Evolutionary conservation across 306 rosid genomes (phyloP).

Genomic region (Alnus rubra): DNA sequence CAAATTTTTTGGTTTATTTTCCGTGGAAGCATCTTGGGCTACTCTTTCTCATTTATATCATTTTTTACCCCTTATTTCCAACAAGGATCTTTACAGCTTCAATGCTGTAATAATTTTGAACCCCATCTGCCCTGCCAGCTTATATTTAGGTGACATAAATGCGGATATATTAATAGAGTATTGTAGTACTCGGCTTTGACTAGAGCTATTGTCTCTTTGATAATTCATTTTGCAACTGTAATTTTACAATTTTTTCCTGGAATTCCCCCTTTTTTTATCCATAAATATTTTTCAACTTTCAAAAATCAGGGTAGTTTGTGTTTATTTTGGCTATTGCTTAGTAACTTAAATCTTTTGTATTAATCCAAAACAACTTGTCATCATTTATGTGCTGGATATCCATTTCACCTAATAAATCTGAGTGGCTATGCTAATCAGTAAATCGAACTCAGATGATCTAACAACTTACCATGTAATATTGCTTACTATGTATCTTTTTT

Average conservation of each 20-base stretch:
- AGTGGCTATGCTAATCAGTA: background rate
- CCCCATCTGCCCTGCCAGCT: background rate
- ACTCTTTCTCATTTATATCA: background rate
- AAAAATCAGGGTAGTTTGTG: background rate
- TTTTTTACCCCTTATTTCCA: background rate
- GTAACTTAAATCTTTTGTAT: too few species aligned
- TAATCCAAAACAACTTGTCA: too few species aligned
- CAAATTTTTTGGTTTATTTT: background rate
- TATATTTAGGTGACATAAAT: background rate
- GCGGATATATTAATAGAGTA: background rate
- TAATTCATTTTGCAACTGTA: background rate
- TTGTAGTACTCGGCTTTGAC: background rate
- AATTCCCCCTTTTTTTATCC: background rate
- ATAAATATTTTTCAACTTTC: background rate
- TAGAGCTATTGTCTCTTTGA: background rate
- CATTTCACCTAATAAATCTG: background rate
- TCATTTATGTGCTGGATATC: background rate
- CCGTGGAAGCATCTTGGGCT: constrained; percentile 1
- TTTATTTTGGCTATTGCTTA: background rate
- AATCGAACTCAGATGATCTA: background rate
- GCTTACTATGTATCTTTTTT: background rate
- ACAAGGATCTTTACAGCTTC: background rate
- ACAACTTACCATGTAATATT: background rate
- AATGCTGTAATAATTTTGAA: background rate
- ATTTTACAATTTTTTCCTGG: background rate